Evolutionary conservation across 176 grass and related monocot species (phyloP).

Genomic region (Cymbopogon citratus): DNA sequence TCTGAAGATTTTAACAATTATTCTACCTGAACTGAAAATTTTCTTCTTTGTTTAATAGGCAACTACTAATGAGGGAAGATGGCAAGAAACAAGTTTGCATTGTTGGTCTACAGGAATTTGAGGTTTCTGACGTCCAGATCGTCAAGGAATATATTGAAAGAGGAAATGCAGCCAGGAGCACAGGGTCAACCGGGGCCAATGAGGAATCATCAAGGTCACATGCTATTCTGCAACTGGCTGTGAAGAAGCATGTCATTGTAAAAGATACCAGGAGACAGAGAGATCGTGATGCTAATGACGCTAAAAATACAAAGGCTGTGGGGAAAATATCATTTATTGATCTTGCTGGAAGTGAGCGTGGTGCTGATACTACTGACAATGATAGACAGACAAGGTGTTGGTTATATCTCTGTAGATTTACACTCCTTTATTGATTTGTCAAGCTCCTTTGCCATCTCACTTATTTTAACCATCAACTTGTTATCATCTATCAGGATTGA

Average conservation of each 20-base stretch:
- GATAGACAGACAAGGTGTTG: slow-evolving; percentile 85
- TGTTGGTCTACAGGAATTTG: slow-evolving; percentile 95
- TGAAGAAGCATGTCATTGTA: slow-evolving; percentile 80
- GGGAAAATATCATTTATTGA: slow-evolving; percentile 99
- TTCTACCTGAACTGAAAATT: neutral
- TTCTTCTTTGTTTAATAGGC: slow-evolving; percentile 34
- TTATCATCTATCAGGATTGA: slow-evolving; percentile 65
- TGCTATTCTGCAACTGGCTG: slow-evolving; percentile 90
- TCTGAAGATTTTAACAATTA: slow-evolving; percentile 2
- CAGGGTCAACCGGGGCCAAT: slow-evolving; percentile 92
- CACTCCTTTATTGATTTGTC: neutral
- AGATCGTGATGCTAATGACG: slow-evolving; percentile 76
- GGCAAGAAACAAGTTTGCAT: slow-evolving; percentile 98
- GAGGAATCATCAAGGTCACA: slow-evolving; percentile 98
- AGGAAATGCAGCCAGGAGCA: slow-evolving; percentile 88
- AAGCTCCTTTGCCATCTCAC: neutral
- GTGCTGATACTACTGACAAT: slow-evolving; percentile 97
- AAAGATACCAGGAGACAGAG: slow-evolving; percentile 66
- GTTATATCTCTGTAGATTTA: neutral
- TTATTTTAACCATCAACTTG: slow-evolving; percentile 12
- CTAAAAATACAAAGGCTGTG: slow-evolving; percentile 69
- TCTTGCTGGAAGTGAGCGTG: slow-evolving; percentile 98
- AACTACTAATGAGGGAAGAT: slow-evolving; percentile 96
- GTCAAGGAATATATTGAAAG: slow-evolving; percentile 98
- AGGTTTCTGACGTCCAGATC: slow-evolving; percentile 92